Evolutionary conservation across 2,329 filamentous ascomycete genomes (phyloP), one percentile per base, ranked within the genome.

Genomic region (Arthroderma sp.): DNA sequence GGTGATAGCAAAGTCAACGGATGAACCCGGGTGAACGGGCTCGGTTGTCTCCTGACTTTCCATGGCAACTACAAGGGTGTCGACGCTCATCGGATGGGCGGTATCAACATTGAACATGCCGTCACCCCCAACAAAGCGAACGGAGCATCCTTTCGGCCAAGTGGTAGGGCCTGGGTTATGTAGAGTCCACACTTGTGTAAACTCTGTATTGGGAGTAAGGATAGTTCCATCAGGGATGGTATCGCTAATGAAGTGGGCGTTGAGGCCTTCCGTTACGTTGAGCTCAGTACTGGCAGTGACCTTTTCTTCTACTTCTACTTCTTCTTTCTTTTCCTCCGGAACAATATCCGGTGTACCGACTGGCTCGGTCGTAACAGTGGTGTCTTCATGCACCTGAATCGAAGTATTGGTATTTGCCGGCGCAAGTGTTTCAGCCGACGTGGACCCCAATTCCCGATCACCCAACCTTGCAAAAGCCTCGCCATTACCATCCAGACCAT

Each of bases 91-190:
- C 27, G 87, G 84, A 56, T 83, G 83, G 50, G 74, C 75, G 42
- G 83, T 79, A 62, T 94, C 85, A 44, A 94, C 75, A 53, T 88
- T 83, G 55, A 93, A 86, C 91, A 98, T 96, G 66, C 89, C 87
- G 63, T 96, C 89, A 42, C 91, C 91, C 47, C 89, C 87, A 48
- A 93, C 83, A 58, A 88, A 95, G 65, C 84, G 86, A 55, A 96
- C 84, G 46, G 81, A 83, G 71, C 86, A 94, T 50, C 88, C 91
- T 45, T 80, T 77, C 33, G 91, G 91, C 91, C 91, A 98, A 8
- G 80, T 65, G 41, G 72, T 68, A 7, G 77, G 77, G 29, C 91
- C 89, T 15, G 82, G 80, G 60, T 98, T 98, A 57, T 80, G 81
- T 36, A 98, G 74, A 43, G 83, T 82, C 91, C 91, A 98, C 1